Percentiles rank a stretch among this genome's conserved stretches.
Conservation (phyloP, 495 filamentous ascomycete species). For the Hypoxylon crocopeplum region DNA sequence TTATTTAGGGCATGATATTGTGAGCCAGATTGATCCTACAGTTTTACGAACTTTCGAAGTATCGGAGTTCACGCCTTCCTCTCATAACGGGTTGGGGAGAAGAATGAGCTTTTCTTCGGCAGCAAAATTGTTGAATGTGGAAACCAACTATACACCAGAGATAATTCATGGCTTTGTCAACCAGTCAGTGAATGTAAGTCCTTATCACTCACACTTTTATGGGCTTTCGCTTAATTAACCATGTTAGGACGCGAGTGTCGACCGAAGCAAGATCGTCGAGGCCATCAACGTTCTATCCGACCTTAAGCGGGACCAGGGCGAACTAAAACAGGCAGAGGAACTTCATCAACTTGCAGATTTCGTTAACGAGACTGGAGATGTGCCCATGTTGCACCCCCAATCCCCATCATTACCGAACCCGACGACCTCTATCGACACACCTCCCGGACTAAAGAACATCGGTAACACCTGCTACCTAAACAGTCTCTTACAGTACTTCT, state of each 20-base stretch:
- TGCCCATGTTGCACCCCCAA: conserved; percentile 3
- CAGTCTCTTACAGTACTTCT: conserved; percentile 94
- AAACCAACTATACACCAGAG: conserved; percentile 32
- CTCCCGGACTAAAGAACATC: conserved; percentile 80
- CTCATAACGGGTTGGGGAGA: not conserved
- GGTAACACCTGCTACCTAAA: conserved; percentile 99
- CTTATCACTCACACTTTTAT: not conserved
- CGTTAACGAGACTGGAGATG: conserved; percentile 13
- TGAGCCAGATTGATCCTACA: conserved; percentile 19
- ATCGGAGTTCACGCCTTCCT: conserved; percentile 4
- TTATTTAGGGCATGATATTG: conserved; percentile 28
- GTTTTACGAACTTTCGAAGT: not conserved
- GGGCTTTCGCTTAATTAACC: conserved; percentile 1
- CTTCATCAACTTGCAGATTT: conserved; percentile 35
- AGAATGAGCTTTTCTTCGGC: conserved; percentile 35
- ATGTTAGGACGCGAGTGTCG: conserved; percentile 20
- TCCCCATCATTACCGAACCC: conserved; percentile 3
- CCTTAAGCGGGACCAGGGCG: conserved; percentile 24
- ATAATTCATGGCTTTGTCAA: conserved; percentile 34
- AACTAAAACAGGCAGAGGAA: conserved; percentile 25
- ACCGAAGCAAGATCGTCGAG: conserved; percentile 29
- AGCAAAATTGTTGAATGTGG: conserved; percentile 20
- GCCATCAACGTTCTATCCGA: conserved; percentile 38
- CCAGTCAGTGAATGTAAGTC: conserved; percentile 18
- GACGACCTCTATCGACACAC: conserved; percentile 1